phyloP scores from a whole-genome alignment of 257 asterid species.

The Solanum ossicruentum region DNA sequence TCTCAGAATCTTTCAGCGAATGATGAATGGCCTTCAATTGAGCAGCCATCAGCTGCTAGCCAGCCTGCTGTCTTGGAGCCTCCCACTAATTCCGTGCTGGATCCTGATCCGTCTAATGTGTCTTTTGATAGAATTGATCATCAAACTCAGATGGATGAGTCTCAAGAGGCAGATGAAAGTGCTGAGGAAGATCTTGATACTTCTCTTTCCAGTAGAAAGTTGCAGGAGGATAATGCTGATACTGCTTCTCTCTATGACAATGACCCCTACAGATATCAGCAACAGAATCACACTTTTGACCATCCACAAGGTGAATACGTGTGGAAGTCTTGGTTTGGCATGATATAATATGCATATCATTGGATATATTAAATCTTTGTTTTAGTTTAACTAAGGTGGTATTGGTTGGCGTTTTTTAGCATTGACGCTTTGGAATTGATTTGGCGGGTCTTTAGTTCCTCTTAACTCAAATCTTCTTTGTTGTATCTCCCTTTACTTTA shows the following conservation, averaged over 20 bases:
- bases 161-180: constrained; percentile 31
- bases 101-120: constrained; percentile 28
- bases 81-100: constrained; percentile 26
- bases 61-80: constrained; percentile 26
- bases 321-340: neutral
- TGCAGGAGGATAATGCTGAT: constrained; percentile 42
- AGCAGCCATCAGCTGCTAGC: constrained; percentile 32
- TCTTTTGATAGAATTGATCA: constrained; percentile 21
- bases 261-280: constrained; percentile 16
- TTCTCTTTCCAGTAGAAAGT: constrained; percentile 30
- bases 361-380: neutral
- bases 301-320: constrained; percentile 45
- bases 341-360: neutral
- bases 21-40: constrained; percentile 70
- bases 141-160: constrained; percentile 36
- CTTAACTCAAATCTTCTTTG: neutral
- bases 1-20: constrained; percentile 29
- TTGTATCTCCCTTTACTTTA: neutral
- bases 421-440: neutral
- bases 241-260: constrained; percentile 38
- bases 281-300: constrained; percentile 34
- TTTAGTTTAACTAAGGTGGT: neutral
- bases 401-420: neutral
- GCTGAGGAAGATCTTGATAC: constrained; percentile 26
- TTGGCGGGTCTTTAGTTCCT: neutral